Evolutionary conservation across 768 basidiomycete species (phyloP).

Genomic region (Mrakia blollopis): DNA sequence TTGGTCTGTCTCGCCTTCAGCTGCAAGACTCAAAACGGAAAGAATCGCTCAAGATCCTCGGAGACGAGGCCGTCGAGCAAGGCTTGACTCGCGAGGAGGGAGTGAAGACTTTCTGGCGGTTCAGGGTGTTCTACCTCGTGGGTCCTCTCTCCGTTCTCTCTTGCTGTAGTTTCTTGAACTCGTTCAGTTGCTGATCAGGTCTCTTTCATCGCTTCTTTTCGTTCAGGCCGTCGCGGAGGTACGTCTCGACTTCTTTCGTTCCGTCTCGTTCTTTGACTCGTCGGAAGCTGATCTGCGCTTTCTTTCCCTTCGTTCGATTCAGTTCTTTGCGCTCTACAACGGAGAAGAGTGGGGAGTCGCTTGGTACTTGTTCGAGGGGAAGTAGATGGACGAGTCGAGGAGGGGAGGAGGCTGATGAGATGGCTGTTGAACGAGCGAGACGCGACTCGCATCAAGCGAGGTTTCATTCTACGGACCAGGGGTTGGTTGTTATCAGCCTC

Average conservation of each 20-base stretch:
- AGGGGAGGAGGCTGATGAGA: too few species aligned
- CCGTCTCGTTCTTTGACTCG: background rate
- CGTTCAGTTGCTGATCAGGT: too few species aligned
- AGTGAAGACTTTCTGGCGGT: slow-evolving; percentile 58
- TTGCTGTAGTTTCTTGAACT: background rate
- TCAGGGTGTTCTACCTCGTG: slow-evolving; percentile 60
- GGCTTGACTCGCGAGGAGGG: slow-evolving; percentile 53
- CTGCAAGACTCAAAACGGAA: slow-evolving; percentile 55
- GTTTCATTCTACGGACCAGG: too few species aligned
- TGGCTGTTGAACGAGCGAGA: too few species aligned
- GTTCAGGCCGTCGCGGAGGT: slow-evolving; percentile 55
- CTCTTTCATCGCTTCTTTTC: background rate
- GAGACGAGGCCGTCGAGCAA: slow-evolving; percentile 51
- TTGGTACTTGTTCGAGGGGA: slow-evolving; percentile 34
- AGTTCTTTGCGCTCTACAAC: slow-evolving; percentile 56
- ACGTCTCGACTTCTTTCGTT: background rate
- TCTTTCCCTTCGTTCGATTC: background rate
- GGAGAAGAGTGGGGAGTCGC: slow-evolving; percentile 58
- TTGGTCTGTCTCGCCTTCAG: background rate
- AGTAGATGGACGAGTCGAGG: background rate
- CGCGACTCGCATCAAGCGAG: too few species aligned
- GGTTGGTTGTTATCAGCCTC: too few species aligned
- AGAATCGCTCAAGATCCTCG: slow-evolving; percentile 52
- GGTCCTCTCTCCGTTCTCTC: background rate
- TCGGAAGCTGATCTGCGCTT: background rate